These are phyloP conservation scores for Nothophytophthora sp. DNA, from an alignment of 352 stramenopile species.

Conservation along the genomic window DNA sequence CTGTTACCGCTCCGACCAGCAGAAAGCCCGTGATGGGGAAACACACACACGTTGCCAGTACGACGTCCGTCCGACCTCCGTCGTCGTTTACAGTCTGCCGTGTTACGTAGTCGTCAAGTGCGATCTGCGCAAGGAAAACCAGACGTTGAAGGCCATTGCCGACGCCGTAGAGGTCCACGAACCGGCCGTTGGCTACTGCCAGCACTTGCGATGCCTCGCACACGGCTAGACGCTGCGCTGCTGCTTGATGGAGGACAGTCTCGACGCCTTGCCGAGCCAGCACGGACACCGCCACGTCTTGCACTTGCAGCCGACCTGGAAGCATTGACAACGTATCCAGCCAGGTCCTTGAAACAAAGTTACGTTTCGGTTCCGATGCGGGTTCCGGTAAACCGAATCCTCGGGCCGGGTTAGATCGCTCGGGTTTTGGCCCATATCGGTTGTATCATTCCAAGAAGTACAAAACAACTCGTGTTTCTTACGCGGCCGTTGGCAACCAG, in stretches of 20 bases:
- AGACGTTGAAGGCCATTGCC: conserved; percentile 19
- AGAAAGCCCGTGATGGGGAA: conserved; percentile 48
- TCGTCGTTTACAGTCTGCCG: background rate
- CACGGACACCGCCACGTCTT: conserved; percentile 24
- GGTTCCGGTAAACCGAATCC: too few relatives aligned
- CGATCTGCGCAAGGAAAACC: conserved; percentile 42
- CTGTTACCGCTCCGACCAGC: conserved; percentile 32
- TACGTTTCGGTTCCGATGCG: too few relatives aligned
- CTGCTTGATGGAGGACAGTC: background rate
- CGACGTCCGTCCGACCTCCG: background rate
- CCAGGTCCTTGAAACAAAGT: background rate
- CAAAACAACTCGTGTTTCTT: too few relatives aligned
- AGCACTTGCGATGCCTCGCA: conserved; percentile 38
- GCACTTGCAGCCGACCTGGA: conserved; percentile 20
- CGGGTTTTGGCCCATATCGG: too few relatives aligned
- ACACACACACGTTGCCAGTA: conserved; percentile 33
- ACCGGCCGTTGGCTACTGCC: conserved; percentile 44
- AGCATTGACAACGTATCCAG: background rate
- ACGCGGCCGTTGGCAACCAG: too few relatives aligned
- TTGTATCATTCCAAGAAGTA: too few relatives aligned
- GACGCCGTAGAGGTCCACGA: conserved; percentile 50
- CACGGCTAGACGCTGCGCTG: conserved; percentile 33
- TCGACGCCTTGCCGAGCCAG: background rate
- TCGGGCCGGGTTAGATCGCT: too few relatives aligned
- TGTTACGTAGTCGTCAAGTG: conserved; percentile 30